These are phyloP conservation scores for Ganoderma sinense DNA, from an alignment of 1,284 basidiomycete species.

Conservation along the genomic window DNA sequence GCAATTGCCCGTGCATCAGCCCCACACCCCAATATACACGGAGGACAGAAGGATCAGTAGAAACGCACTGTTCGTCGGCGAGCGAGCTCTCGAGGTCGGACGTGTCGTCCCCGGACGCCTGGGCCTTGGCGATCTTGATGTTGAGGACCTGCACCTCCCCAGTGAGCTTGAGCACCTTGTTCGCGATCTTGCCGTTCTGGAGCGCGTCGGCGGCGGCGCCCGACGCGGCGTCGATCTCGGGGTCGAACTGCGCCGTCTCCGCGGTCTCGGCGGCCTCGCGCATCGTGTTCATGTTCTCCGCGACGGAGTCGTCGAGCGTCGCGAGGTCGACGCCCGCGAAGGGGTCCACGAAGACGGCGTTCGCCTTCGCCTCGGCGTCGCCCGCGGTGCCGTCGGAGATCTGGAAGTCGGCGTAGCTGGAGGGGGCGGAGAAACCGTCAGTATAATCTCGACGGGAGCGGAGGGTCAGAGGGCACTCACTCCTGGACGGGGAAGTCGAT, in stretches of 20 bases:
- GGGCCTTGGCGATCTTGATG: slow-evolving; percentile 51
- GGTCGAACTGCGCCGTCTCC: slow-evolving; percentile 53
- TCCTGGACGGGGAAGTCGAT: slow-evolving; percentile 27
- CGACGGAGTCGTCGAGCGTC: slow-evolving; percentile 37
- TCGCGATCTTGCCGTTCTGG: slow-evolving; percentile 56
- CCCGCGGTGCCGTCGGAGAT: slow-evolving; percentile 54
- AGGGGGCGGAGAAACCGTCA: background rate
- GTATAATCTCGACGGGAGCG: background rate
- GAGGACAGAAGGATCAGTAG: background rate
- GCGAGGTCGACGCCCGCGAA: slow-evolving; percentile 48
- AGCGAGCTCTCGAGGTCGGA: slow-evolving; percentile 40
- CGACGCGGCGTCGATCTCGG: slow-evolving; percentile 49
- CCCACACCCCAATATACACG: background rate
- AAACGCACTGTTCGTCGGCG: slow-evolving; percentile 40
- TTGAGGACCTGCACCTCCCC: slow-evolving; percentile 48
- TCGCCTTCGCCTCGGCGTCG: slow-evolving; percentile 48
- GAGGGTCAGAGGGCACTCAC: slow-evolving; percentile 4
- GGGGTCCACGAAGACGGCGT: slow-evolving; percentile 52
- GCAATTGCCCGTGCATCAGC: background rate
- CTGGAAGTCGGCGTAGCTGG: slow-evolving; percentile 53
- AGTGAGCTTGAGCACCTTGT: slow-evolving; percentile 60
- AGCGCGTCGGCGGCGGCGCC: slow-evolving; percentile 48
- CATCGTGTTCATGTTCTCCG: slow-evolving; percentile 51
- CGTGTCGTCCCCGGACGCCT: slow-evolving; percentile 46
- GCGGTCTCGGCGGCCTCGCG: slow-evolving; percentile 51